Conservation (phyloP, 805 yeast species). For the Ogataea corticis region DNA sequence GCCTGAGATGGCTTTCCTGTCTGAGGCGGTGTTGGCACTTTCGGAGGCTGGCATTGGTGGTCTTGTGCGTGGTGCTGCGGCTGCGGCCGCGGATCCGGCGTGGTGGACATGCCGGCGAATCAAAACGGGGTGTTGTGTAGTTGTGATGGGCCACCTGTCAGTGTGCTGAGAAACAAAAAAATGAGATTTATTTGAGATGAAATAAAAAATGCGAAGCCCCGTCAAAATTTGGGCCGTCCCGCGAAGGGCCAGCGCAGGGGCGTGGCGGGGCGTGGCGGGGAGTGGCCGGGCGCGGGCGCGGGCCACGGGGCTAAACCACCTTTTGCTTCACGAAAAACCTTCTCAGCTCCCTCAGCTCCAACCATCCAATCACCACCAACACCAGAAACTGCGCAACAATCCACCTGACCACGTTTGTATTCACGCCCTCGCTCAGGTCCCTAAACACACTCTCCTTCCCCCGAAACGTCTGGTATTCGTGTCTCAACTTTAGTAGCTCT, state of each 20-base stretch:
- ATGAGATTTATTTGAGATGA: no score
- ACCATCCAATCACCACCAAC: constrained; percentile 64
- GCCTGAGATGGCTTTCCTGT: no score
- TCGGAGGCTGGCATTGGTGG: no score
- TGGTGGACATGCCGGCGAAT: background rate
- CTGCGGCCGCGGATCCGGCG: background rate
- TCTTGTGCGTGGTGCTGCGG: no score
- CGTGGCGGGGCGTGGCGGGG: no score
- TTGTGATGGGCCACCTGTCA: background rate
- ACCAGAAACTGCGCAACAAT: constrained; percentile 70
- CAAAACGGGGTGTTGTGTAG: background rate
- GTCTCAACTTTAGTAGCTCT: constrained; percentile 56
- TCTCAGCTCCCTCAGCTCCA: constrained; percentile 78
- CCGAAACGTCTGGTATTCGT: constrained; percentile 65
- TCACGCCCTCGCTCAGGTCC: constrained; percentile 74
- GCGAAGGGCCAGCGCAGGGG: no score
- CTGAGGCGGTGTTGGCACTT: no score
- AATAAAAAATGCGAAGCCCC: no score
- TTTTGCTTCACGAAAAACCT: constrained; percentile 86
- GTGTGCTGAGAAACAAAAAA: no score
- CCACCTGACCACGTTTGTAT: constrained; percentile 72
- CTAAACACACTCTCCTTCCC: constrained; percentile 75
- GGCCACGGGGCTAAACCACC: constrained; percentile 54
- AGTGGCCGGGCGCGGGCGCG: no score
- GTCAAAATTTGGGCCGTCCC: background rate